Percentiles rank a stretch among this genome's conserved stretches.
These are phyloP conservation scores for Lactarius trivialis DNA, from an alignment of 768 basidiomycete species.

Conservation along the genomic window DNA sequence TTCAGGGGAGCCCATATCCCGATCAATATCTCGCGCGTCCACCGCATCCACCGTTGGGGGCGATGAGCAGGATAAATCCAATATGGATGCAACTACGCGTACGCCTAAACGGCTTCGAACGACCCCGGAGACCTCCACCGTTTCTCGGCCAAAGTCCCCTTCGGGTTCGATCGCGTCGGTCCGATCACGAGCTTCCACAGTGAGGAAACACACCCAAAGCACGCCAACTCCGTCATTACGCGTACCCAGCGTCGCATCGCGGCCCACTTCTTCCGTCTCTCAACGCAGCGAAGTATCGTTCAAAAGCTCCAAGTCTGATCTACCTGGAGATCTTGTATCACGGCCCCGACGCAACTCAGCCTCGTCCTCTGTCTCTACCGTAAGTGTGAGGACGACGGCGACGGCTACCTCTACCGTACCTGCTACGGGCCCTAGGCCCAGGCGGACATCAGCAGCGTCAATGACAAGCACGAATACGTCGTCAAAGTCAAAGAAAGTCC, in stretches of 20 bases:
- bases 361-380: conserved; percentile 30
- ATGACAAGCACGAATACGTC: conserved; percentile 18
- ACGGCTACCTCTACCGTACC: conserved; percentile 23
- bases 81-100: neutral
- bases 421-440: conserved; percentile 11
- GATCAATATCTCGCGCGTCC: conserved; percentile 18
- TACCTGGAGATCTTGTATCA: conserved; percentile 31
- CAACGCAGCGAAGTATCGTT: conserved; percentile 37
- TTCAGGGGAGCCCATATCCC: conserved; percentile 26
- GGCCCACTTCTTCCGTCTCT: conserved; percentile 26
- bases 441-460: conserved; percentile 17
- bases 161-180: conserved; percentile 34
- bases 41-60: conserved; percentile 19
- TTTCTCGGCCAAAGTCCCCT: conserved; percentile 22
- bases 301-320: conserved; percentile 38
- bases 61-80: conserved; percentile 7
- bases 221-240: conserved; percentile 21
- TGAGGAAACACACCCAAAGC: conserved; percentile 29
- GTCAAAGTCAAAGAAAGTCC: conserved; percentile 13
- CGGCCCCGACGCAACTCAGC: conserved; percentile 30
- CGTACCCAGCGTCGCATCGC: conserved; percentile 18
- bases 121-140: conserved; percentile 11
- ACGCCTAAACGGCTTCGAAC: conserved; percentile 13
- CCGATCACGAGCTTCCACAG: conserved; percentile 34
- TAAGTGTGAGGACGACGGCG: conserved; percentile 29